Evolutionary conservation across 2,329 filamentous ascomycete genomes (phyloP).

Genomic region (Thelonectria blattea): DNA sequence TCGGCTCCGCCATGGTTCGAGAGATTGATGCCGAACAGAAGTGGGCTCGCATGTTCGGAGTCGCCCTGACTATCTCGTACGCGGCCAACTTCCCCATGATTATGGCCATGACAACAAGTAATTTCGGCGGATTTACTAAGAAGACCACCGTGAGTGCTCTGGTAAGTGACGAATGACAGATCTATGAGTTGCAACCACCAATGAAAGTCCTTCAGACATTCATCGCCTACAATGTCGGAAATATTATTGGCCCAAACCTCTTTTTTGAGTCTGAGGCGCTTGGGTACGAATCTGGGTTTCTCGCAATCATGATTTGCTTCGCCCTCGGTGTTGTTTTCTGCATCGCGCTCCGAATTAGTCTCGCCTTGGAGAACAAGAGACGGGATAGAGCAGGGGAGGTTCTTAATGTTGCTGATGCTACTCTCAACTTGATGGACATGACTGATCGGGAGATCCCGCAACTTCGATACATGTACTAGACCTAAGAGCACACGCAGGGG

Average conservation of each 20-base stretch:
- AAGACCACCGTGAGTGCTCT: conserved; percentile 7
- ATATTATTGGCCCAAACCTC: conserved; percentile 2
- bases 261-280: conserved; percentile 7
- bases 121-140: conserved; percentile 22
- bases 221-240: conserved; percentile 6
- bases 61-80: conserved; percentile 1
- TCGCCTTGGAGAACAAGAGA: conserved; percentile 5
- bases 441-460: conserved; percentile 14
- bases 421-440: conserved; percentile 10
- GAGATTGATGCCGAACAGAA: background rate
- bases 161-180: background rate
- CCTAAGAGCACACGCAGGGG: background rate
- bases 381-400: background rate
- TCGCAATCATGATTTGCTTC: conserved; percentile 6
- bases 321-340: background rate
- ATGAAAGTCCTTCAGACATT: background rate
- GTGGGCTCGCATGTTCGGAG: conserved; percentile 7
- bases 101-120: conserved; percentile 15
- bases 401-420: background rate
- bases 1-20: conserved; percentile 10
- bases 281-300: conserved; percentile 3
- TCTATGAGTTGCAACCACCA: background rate
- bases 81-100: conserved; percentile 19
- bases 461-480: conserved; percentile 7
- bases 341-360: background rate